Conservation (phyloP, 2,329 filamentous ascomycete genomes). For the Alternaria triticimaculans region DNA sequence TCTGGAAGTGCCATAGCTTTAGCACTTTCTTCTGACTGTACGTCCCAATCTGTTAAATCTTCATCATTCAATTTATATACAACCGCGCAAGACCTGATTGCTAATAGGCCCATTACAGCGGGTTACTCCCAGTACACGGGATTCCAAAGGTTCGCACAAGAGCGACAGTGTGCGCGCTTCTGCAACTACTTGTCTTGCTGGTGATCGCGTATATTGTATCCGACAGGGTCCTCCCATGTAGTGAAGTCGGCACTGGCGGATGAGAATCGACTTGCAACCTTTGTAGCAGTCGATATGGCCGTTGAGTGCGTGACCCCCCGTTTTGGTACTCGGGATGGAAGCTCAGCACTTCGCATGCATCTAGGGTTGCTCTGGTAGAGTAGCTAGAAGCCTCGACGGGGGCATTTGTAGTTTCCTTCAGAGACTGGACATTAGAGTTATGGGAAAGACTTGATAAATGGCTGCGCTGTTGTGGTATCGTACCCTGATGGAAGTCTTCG, state of each 20-base stretch:
- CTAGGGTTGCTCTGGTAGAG: no score
- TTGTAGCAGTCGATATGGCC: no score
- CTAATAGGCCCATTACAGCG: accelerated
- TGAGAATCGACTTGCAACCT: no score
- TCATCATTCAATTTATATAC: neutral
- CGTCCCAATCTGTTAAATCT: neutral
- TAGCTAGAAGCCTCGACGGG: no score
- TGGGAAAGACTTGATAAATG: neutral
- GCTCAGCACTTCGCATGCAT: no score
- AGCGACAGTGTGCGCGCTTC: neutral
- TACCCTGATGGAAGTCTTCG: neutral
- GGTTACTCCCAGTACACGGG: accelerated
- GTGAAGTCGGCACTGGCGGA: no score
- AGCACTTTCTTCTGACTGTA: neutral
- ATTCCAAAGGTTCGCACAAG: neutral
- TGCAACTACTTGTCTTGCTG: neutral
- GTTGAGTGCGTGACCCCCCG: no score
- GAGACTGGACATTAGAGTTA: neutral
- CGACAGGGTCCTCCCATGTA: no score
- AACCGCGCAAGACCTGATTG: neutral
- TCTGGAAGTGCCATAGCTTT: no score
- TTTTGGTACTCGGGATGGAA: no score
- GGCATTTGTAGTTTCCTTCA: no score
- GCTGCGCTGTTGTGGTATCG: neutral
- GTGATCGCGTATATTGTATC: neutral